Percentiles rank a stretch among this genome's conserved stretches.
Evolutionary conservation across 805 yeast genomes (phyloP).

Genomic region (Metschnikowia reukaufii): DNA sequence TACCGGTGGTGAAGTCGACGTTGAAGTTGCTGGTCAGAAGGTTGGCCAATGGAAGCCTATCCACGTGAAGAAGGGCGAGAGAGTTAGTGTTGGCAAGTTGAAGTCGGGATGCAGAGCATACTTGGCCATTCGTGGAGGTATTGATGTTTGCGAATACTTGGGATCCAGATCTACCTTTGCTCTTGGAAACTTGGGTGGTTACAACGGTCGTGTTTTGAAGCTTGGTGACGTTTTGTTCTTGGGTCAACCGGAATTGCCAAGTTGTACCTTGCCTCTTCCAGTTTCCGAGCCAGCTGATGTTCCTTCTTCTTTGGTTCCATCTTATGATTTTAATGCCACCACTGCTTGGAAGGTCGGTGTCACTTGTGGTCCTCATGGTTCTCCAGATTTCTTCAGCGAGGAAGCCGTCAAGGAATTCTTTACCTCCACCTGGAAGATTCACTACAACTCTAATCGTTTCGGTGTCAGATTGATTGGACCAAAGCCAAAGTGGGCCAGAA

Average conservation of each 20-base stretch:
- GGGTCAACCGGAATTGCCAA: conserved; percentile 70
- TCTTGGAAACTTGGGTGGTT: conserved; percentile 89
- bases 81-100: conserved; percentile 77
- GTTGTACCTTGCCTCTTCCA: conserved; percentile 73
- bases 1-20: conserved; percentile 80
- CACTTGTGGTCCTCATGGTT: conserved; percentile 96
- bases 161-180: conserved; percentile 98
- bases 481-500: conserved; percentile 94
- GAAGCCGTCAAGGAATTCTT: conserved; percentile 80
- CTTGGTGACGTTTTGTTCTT: conserved; percentile 89
- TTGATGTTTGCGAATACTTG: conserved; percentile 89
- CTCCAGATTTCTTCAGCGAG: conserved; percentile 87
- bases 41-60: conserved; percentile 74
- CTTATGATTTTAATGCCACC: conserved; percentile 36
- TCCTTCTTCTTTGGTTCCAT: conserved; percentile 59
- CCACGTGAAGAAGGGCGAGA: conserved; percentile 69
- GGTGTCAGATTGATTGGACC: conserved; percentile 96
- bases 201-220: conserved; percentile 88
- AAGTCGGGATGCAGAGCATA: conserved; percentile 85
- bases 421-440: conserved; percentile 83
- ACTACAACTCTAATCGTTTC: conserved; percentile 94
- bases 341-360: conserved; percentile 85
- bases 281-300: conserved; percentile 58
- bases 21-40: conserved; percentile 60
- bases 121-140: conserved; percentile 87